phyloP scores from a whole-genome alignment of 2,329 filamentous ascomycete genomes.

The Fusarium sp. region DNA sequence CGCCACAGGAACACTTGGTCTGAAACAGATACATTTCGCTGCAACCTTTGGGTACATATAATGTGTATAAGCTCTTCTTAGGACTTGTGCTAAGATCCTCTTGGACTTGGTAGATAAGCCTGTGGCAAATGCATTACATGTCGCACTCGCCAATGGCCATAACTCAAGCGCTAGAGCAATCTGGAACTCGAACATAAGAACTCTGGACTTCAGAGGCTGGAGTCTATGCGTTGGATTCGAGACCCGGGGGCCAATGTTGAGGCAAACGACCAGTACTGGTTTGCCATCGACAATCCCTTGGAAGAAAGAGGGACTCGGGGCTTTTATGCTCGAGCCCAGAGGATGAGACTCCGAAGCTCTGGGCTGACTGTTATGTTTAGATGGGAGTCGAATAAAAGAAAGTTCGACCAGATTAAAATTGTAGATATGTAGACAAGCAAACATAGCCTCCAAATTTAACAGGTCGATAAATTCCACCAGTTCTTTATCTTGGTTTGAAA shows the following conservation, averaged over 20 bases:
- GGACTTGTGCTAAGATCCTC: not conserved
- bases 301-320: not conserved
- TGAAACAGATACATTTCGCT: not conserved
- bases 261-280: not conserved
- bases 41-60: not conserved
- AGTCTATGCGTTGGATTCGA: not conserved
- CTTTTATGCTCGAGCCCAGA: not conserved
- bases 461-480: too few species aligned
- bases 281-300: not conserved
- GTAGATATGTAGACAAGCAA: too few species aligned
- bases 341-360: not conserved
- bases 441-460: too few species aligned
- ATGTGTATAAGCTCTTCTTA: not conserved
- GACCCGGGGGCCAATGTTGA: not conserved
- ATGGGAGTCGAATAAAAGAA: too few species aligned
- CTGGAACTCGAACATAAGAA: not conserved
- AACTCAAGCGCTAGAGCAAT: not conserved
- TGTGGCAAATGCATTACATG: not conserved
- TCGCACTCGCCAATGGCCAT: not conserved
- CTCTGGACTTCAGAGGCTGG: not conserved
- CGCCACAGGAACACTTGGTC: not conserved
- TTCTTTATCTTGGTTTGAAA: too few species aligned
- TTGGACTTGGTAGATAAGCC: not conserved
- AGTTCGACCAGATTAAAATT: too few species aligned
- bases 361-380: too few species aligned